Base-by-base conservation (phyloP, 225 moss, liverwort and hornwort genomes). In the Physcomitrium patens region DNA sequence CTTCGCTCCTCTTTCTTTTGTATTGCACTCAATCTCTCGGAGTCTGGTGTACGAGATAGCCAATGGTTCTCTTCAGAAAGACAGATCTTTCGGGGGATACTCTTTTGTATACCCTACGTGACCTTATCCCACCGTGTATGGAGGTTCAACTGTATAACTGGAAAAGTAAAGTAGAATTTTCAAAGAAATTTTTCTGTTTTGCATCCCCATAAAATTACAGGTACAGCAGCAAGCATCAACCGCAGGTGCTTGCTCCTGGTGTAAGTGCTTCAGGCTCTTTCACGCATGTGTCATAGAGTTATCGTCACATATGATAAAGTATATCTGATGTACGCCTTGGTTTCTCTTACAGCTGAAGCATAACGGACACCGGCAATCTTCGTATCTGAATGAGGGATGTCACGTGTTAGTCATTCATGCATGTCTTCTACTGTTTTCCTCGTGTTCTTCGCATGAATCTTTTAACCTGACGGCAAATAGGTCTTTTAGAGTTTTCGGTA, bases 221-320 rank as follows among this genome's bases (percentile, higher is more conserved):
- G 79, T 93, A 95, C 60, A 89, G 85, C 71, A 93, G 93, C 83
- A 79, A 23, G 51, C 83, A 89, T 76, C 95, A 95, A 80, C 93
- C 86, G 24, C 76, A 84, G 77, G 95, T 93, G 53, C 75, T 95
- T 50, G 93, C 88, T 77, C 76, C 90, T 42, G 89, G 88, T 79
- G 95, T 95, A 88, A 52, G 90, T 87, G 28, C 20, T 42, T 46
- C 44, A 28, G 8, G 12, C 63, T 45, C 66, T 72, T 71, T 48
- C 22, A 45, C 31, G 11, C 50, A 62, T 53, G 0, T 68, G 9
- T 49, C 31, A 37, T 45, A 14, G 48, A 47, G 37, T 8, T 28
- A 42, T 65, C 20, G 45, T 49, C 24, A 63, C 12, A 51, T 64
- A 9, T 17, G 58, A 74, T 9, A n/a, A 37, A 37, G 31, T 37